A percentile compares a stretch with the other conserved stretches of the same genome.
Evolutionary conservation across 106 monocot genomes (phyloP).

Genomic region (Ottelia alismoides): DNA sequence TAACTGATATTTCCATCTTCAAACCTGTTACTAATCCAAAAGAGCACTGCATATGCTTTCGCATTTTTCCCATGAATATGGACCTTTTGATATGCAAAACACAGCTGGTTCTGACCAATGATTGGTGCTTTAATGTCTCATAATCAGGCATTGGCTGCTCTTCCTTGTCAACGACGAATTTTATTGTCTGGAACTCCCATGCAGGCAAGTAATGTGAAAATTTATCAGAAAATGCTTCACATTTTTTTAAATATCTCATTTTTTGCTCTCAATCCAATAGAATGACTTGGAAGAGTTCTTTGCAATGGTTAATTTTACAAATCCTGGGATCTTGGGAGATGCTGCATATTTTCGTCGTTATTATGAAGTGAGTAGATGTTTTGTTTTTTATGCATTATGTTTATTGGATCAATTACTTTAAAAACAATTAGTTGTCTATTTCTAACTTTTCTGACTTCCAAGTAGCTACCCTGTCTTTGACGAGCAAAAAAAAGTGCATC

Average conservation of each 20-base stretch:
- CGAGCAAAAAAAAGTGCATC: too few species aligned
- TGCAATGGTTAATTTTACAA: slow-evolving; percentile 99
- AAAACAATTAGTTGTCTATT: too few species aligned
- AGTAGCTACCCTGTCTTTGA: too few species aligned
- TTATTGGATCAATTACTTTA: too few species aligned
- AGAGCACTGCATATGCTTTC: background rate
- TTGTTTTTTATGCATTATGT: too few species aligned
- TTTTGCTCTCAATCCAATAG: slow-evolving; percentile 15
- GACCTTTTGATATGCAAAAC: background rate
- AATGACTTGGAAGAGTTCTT: slow-evolving; percentile 97
- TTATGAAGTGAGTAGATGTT: slow-evolving; percentile 97
- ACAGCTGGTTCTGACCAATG: background rate
- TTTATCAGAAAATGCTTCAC: too few species aligned
- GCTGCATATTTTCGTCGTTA: slow-evolving; percentile 75
- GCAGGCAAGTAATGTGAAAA: slow-evolving; percentile 50
- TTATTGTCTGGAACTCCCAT: slow-evolving; percentile 96
- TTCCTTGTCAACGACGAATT: slow-evolving; percentile 77
- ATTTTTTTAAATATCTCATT: background rate
- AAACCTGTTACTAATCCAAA: background rate
- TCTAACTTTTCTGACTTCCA: too few species aligned
- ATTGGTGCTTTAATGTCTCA: background rate
- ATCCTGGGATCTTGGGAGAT: slow-evolving; percentile 93
- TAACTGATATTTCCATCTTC: background rate
- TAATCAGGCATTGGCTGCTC: slow-evolving; percentile 75
- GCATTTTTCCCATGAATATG: too few species aligned